These are phyloP conservation scores for Tricharina praecox DNA, from an alignment of 495 filamentous ascomycete species.

Conservation along the genomic window DNA sequence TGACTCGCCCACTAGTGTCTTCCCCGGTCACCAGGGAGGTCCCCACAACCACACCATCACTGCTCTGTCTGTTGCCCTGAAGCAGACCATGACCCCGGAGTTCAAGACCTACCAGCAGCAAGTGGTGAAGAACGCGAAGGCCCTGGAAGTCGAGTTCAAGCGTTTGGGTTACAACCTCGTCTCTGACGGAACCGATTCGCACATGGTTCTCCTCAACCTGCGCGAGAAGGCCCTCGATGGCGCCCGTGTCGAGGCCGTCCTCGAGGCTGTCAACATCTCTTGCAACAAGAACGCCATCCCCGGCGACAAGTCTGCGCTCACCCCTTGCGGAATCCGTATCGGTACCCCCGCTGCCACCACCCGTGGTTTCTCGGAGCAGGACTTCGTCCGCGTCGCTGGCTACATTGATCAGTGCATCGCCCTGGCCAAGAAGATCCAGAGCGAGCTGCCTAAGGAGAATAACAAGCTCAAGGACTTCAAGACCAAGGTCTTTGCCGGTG, in stretches of 20 bases:
- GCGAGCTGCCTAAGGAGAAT: constrained; percentile 72
- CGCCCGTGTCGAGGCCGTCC: constrained; percentile 86
- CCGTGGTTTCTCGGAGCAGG: constrained; percentile 79
- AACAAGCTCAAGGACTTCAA: constrained; percentile 99
- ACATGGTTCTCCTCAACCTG: constrained; percentile 93
- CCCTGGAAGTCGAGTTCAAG: constrained; percentile 66
- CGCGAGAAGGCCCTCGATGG: constrained; percentile 67
- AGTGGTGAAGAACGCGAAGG: constrained; percentile 84
- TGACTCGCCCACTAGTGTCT: constrained; percentile 39
- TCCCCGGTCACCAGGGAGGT: constrained; percentile 97
- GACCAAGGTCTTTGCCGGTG: constrained; percentile 63
- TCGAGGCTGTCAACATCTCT: constrained; percentile 95
- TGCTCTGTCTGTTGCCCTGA: constrained; percentile 85
- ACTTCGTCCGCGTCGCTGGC: constrained; percentile 75
- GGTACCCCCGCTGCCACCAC: constrained; percentile 95
- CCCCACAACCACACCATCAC: constrained; percentile 99
- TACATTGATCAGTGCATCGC: constrained; percentile 78
- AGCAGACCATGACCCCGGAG: constrained; percentile 81
- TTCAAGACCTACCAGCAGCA: constrained; percentile 94
- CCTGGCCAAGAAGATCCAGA: constrained; percentile 72
- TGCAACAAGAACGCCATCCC: constrained; percentile 99
- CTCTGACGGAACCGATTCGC: constrained; percentile 88
- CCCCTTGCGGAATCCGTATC: constrained; percentile 84
- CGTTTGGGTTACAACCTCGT: constrained; percentile 79
- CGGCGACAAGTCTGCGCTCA: constrained; percentile 93